Conservation (phyloP, 805 yeast species). For the Monosporozyma aerobia region DNA sequence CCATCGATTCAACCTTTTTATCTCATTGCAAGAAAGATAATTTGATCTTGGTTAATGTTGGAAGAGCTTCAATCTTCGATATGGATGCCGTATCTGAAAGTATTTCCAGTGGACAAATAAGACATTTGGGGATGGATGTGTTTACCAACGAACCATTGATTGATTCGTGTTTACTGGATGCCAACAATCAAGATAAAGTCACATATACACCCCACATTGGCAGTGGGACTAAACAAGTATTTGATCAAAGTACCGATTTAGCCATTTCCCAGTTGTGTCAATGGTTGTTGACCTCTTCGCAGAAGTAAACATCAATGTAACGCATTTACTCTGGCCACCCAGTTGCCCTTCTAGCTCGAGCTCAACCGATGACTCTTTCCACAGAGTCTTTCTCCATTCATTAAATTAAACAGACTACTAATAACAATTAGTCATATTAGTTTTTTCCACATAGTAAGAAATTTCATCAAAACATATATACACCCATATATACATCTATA, state of each 20-base stretch:
- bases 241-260: conserved; percentile 34
- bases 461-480: too few species aligned
- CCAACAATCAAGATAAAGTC: conserved; percentile 25
- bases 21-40: conserved; percentile 14
- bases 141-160: conserved; percentile 45
- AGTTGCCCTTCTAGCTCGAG: too few species aligned
- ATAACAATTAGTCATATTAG: background rate
- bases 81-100: conserved; percentile 41
- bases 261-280: conserved; percentile 6
- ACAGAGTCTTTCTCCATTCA: too few species aligned
- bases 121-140: conserved; percentile 55
- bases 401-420: background rate
- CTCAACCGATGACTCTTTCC: background rate
- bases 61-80: conserved; percentile 49
- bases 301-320: background rate
- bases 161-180: conserved; percentile 12
- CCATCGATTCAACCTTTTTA: conserved; percentile 38
- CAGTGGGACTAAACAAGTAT: conserved; percentile 43
- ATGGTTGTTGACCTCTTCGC: conserved; percentile 5
- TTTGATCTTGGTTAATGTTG: conserved; percentile 42
- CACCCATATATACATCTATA: too few species aligned
- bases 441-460: too few species aligned
- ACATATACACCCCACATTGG: conserved; percentile 56
- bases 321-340: background rate
- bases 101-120: conserved; percentile 35